These are phyloP conservation scores for Singerocomus inundabilis DNA, from an alignment of 1,284 basidiomycete genomes.

Conservation along the genomic window DNA sequence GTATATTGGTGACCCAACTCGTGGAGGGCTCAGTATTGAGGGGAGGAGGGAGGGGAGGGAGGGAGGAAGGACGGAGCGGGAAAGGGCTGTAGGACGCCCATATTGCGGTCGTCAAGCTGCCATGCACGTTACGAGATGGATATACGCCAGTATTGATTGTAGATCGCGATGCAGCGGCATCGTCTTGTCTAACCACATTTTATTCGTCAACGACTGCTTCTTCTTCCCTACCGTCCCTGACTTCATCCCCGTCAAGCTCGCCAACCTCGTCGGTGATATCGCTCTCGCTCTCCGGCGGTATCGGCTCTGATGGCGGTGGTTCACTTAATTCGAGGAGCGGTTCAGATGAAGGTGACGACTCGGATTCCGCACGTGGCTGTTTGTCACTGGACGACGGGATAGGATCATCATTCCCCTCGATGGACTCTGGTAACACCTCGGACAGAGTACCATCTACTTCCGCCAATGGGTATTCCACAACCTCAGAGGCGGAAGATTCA, in stretches of 20 bases:
- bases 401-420: slow-evolving; percentile 7
- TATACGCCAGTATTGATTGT: not conserved
- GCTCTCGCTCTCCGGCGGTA: slow-evolving; percentile 34
- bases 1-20: not conserved
- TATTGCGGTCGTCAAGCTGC: slow-evolving; percentile 14
- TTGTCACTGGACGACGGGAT: slow-evolving; percentile 1
- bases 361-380: slow-evolving; percentile 12
- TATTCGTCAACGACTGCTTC: slow-evolving; percentile 15
- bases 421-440: slow-evolving; percentile 1
- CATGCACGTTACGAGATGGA: slow-evolving; percentile 1
- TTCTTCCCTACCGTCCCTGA: slow-evolving; percentile 14
- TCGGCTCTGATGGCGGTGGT: slow-evolving; percentile 31
- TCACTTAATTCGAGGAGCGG: slow-evolving; percentile 29
- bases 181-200: slow-evolving; percentile 10
- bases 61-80: slow-evolving; percentile 18
- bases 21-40: not conserved
- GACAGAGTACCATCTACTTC: slow-evolving; percentile 1
- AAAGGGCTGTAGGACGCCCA: not conserved
- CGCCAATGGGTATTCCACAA: slow-evolving; percentile 7
- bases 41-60: no score
- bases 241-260: slow-evolving; percentile 22
- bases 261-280: slow-evolving; percentile 36
- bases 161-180: slow-evolving; percentile 21
- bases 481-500: slow-evolving; percentile 5
- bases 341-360: slow-evolving; percentile 4